Base-by-base conservation (phyloP, 805 yeast species). In the Metschnikowia gelsemii region DNA sequence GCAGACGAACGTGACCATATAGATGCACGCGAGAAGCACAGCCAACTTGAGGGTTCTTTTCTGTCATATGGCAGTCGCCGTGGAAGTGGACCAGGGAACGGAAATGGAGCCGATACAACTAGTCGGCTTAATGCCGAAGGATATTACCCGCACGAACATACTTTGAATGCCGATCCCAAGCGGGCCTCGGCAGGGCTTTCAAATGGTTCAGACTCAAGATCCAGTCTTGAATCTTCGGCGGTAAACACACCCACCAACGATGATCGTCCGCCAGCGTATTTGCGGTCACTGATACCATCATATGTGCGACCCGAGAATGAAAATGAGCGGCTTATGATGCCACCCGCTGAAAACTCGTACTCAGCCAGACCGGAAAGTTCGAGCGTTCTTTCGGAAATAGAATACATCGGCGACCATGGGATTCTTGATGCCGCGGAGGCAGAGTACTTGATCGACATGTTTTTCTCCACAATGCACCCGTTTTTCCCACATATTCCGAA, bases 401-500 rank as follows among this genome's bases (percentile, higher is more conserved):
- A 81, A 32, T 84, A 82, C 50, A 82, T 87, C 35, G 83, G 85
- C 3, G 62, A 61, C 0, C 59, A 63, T 31, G 77, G 78, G 17
- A 70, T 87, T 38, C 56, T 90, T 12, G 70, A 84, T 0, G 88
- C 78, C 47, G 58, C 54, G 0, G 87, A 83, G 55, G 87, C 90
- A 2, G 73, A 68, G 33, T 64, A 62, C 35, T 61, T 82, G 23
- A 75, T 85, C 19, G 69, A 73, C 27, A 58, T 80, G 39, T 90
- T 86, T 61, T 87, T 87, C 58, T 61, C 78, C 3, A 78, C 88
- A 3, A 76, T 90, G 80, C 95, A 87, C 61, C 96, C 96, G 2
- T 90, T 80, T 60, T 90, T 85, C 64, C 97, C 97, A 1, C 86
- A 82, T 57, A 74, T 91, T 28, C 96, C 96, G 0, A 67, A 72